A percentile compares a stretch with the other conserved stretches of the same genome.
Conservation (phyloP, 495 filamentous ascomycete species). For the Podospora pseudocomata region DNA sequence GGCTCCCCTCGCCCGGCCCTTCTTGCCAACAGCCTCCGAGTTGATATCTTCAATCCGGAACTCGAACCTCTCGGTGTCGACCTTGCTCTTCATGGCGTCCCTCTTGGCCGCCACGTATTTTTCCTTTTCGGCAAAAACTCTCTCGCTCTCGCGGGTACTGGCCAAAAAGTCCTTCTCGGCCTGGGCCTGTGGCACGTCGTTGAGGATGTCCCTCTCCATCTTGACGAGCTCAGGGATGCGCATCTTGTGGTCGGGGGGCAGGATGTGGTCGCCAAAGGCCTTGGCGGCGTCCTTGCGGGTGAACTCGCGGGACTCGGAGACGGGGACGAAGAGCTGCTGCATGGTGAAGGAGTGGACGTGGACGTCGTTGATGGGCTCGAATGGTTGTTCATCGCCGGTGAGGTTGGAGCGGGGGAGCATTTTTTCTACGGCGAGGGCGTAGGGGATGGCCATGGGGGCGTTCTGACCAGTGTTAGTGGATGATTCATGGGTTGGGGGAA, state of each 20-base stretch:
- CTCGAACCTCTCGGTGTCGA: slow-evolving; percentile 57
- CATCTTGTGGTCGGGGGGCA: slow-evolving; percentile 80
- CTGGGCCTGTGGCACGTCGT: slow-evolving; percentile 21
- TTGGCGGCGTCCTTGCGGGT: slow-evolving; percentile 85
- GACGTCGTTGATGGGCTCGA: slow-evolving; percentile 91
- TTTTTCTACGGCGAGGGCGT: slow-evolving; percentile 66
- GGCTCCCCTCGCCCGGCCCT: slow-evolving; percentile 49
- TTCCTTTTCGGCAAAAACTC: slow-evolving; percentile 35
- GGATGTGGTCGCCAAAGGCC: slow-evolving; percentile 67
- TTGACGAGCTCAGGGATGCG: slow-evolving; percentile 81
- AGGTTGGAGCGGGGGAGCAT: slow-evolving; percentile 67
- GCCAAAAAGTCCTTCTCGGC: slow-evolving; percentile 36
- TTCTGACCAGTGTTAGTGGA: slow-evolving; percentile 47
- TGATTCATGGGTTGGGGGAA: neutral
- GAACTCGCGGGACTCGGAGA: slow-evolving; percentile 84
- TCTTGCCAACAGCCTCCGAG: slow-evolving; percentile 43
- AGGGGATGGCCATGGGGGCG: slow-evolving; percentile 71
- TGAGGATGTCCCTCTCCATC: slow-evolving; percentile 49
- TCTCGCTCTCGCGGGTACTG: slow-evolving; percentile 34
- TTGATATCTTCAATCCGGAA: slow-evolving; percentile 72
- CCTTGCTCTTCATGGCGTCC: slow-evolving; percentile 45
- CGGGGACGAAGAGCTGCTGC: slow-evolving; percentile 84
- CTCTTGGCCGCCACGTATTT: slow-evolving; percentile 39
- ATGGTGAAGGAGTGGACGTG: slow-evolving; percentile 74
- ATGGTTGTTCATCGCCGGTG: slow-evolving; percentile 34